Evolutionary conservation across 1,139 yeast genomes (phyloP).

Genomic region (Schizosaccharomyces versatilis): DNA sequence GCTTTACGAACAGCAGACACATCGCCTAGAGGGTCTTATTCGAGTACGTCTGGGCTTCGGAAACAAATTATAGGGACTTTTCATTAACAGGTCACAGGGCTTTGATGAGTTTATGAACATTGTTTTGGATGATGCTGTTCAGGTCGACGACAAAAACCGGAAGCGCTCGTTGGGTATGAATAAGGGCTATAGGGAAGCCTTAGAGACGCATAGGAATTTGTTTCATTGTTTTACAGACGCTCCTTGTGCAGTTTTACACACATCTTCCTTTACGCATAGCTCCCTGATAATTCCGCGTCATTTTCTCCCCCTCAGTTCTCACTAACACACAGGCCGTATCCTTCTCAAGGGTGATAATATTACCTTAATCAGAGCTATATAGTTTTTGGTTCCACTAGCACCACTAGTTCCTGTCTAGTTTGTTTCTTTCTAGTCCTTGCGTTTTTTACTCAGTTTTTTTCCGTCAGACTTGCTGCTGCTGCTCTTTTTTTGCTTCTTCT

Average conservation of each 20-base stretch:
- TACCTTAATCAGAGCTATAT: constrained; percentile 36
- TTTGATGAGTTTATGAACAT: constrained; percentile 96
- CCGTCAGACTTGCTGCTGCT: neutral
- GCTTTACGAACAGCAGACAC: constrained; percentile 67
- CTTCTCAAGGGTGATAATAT: constrained; percentile 86
- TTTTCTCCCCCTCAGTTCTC: neutral
- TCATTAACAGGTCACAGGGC: constrained; percentile 26
- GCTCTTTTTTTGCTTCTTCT: neutral
- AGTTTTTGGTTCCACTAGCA: neutral
- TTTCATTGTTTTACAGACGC: neutral
- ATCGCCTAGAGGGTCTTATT: constrained; percentile 62
- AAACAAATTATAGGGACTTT: neutral
- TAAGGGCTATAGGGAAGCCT: too few species aligned
- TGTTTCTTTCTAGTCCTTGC: too few species aligned
- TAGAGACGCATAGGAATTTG: too few species aligned
- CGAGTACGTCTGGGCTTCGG: constrained; percentile 16
- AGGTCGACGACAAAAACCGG: constrained; percentile 31
- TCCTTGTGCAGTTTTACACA: too few species aligned
- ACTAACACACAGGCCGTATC: constrained; percentile 24
- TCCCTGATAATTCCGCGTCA: too few species aligned
- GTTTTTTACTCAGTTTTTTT: too few species aligned
- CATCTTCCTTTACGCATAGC: too few species aligned
- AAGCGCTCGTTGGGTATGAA: constrained; percentile 24
- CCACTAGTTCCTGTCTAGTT: too few species aligned
- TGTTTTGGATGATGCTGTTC: constrained; percentile 76